These are phyloP conservation scores for Calonectria leucothoes DNA, from an alignment of 2,329 filamentous ascomycete species.

Conservation along the genomic window DNA sequence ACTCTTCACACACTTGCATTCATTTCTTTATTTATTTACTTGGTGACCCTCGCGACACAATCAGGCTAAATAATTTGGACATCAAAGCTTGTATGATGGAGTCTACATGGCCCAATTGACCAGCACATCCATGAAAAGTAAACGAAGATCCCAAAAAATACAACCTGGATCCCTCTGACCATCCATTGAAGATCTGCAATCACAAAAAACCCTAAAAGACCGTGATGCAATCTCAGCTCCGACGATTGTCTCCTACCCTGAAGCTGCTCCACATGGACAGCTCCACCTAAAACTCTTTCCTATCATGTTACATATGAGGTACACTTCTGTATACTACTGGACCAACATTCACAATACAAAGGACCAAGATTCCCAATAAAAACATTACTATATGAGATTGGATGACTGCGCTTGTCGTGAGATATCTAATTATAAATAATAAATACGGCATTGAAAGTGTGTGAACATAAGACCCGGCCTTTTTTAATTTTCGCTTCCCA, in stretches of 20 bases:
- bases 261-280: background rate
- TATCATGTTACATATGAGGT: background rate
- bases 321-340: too few relatives aligned
- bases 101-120: background rate
- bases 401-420: slow-evolving; percentile 34
- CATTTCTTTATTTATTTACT: background rate
- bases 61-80: background rate
- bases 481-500: slow-evolving; percentile 6
- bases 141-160: background rate
- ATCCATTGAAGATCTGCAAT: background rate
- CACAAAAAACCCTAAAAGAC: background rate
- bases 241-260: background rate
- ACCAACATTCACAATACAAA: background rate
- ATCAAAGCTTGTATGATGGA: too few relatives aligned
- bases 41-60: background rate
- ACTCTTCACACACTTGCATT: too few relatives aligned
- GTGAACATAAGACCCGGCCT: slow-evolving; percentile 10
- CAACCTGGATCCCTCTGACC: background rate
- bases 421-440: slow-evolving; percentile 28
- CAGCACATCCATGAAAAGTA: background rate
- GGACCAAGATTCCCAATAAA: background rate
- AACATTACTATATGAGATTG: slow-evolving; percentile 38
- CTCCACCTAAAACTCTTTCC: background rate
- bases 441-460: slow-evolving; percentile 13
- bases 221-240: background rate